Percentiles rank a stretch among this genome's conserved stretches.
Evolutionary conservation across 352 stramenopile species (phyloP).

Genomic region (Phytopythium sindhum): DNA sequence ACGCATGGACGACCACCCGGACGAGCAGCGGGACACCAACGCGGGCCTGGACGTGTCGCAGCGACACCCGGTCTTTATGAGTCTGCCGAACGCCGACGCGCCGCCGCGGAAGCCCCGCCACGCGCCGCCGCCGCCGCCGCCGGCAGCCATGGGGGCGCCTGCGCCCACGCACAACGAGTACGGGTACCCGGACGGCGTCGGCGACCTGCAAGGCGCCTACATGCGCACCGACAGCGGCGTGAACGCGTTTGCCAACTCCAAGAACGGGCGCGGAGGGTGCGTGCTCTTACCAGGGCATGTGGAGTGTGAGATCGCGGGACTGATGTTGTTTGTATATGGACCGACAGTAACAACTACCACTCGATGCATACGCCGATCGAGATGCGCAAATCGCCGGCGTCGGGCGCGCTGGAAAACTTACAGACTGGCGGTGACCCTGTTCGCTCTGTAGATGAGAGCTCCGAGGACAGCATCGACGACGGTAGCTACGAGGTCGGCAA

Average conservation of each 20-base stretch:
- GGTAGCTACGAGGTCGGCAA: conserved; percentile 67
- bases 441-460: conserved; percentile 61
- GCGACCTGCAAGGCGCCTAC: conserved; percentile 13
- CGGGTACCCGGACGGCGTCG: conserved; percentile 14
- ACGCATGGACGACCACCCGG: not conserved
- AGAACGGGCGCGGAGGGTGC: conserved; percentile 31
- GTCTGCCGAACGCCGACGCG: conserved; percentile 8
- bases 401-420: conserved; percentile 10
- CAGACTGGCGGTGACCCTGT: conserved; percentile 19
- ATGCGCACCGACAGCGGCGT: conserved; percentile 23
- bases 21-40: conserved; percentile 9
- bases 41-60: conserved; percentile 18
- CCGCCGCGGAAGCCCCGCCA: conserved; percentile 9
- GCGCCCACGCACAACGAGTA: conserved; percentile 4
- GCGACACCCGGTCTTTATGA: conserved; percentile 25
- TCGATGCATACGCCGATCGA: conserved; percentile 56
- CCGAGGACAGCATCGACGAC: conserved; percentile 73
- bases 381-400: conserved; percentile 25
- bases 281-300: not conserved
- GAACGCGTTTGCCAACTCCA: conserved; percentile 16
- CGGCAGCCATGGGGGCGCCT: not conserved
- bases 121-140: conserved; percentile 22
- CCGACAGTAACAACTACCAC: conserved; percentile 38
- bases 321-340: conserved; percentile 6
- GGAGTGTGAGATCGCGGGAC: not conserved